Percentiles rank a stretch among this genome's conserved stretches.
phyloP scores from a whole-genome alignment of 2,329 filamentous ascomycete genomes.

The Ilyonectria sp. region DNA sequence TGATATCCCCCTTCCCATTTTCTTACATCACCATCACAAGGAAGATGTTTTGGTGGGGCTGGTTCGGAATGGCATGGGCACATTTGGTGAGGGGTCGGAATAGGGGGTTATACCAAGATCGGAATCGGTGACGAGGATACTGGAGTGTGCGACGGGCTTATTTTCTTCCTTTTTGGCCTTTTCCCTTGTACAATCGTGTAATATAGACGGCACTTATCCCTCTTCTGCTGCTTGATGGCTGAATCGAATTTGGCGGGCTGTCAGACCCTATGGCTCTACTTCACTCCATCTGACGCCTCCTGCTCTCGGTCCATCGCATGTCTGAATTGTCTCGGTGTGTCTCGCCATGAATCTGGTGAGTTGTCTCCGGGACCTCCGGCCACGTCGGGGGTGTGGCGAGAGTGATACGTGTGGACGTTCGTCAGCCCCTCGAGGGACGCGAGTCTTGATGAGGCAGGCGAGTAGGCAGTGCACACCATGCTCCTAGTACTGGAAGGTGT shows the following conservation, averaged over 20 bases:
- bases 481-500: neutral
- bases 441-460: neutral
- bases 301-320: neutral
- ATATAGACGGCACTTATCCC: slow-evolving; percentile 37
- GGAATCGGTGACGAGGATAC: slow-evolving; percentile 6
- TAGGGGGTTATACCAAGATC: slow-evolving; percentile 23
- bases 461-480: slow-evolving; percentile 12
- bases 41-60: slow-evolving; percentile 10
- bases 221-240: slow-evolving; percentile 26
- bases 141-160: slow-evolving; percentile 8
- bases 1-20: slow-evolving; percentile 48
- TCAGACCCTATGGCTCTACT: slow-evolving; percentile 12
- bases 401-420: slow-evolving; percentile 3
- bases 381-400: slow-evolving; percentile 1
- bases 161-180: slow-evolving; percentile 10
- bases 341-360: neutral
- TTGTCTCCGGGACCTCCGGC: neutral
- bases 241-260: slow-evolving; percentile 19
- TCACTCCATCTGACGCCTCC: neutral
- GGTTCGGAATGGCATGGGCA: slow-evolving; percentile 17
- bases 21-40: slow-evolving; percentile 23
- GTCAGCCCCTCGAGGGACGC: neutral
- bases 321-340: no score
- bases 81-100: slow-evolving; percentile 10
- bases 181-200: slow-evolving; percentile 42